Base-by-base conservation (phyloP, 2,329 filamentous ascomycete species). In the Teratosphaeriaceae sp. region DNA sequence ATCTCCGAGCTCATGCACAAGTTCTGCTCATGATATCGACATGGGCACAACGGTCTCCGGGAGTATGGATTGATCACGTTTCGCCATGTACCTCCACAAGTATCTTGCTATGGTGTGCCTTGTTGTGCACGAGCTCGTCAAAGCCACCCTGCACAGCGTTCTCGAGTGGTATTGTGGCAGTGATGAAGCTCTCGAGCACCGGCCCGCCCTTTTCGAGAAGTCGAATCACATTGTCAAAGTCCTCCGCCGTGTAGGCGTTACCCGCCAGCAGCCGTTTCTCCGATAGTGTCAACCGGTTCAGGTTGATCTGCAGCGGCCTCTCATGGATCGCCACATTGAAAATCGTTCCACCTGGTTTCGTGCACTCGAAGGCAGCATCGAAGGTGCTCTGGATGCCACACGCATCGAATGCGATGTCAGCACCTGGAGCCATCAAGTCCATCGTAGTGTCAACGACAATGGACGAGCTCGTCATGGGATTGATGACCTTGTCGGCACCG, bases 241-340 rank as follows among this genome's bases (percentile, higher is more conserved):
- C 78, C 5, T 63, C 60, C 53, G 66, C 64, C 58, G 69, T 67
- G 55, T 75, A 76, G 7, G 72, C 66, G 11, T 74, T 53, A 3
- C 70, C 67, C 16, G 72, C 72, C 5, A 69, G 64, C 50, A 75
- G 76, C 23, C 63, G 69, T 23, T 73, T 70, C 56, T 80, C 76
- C 6, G 67, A 66, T 39, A 73, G 72, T 3, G 77, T 67, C 22
- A 79, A 50, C 50, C 71, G 68, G 49, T 78, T 79, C 1, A 74
- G 70, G 22, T 73, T 64, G 39, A 81, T 71, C 0, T 68, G 66
- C 3, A 78, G 66, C 34, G 51, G 64, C 41, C 70, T 75, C 53
- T 80, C 77, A 76, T 77, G 82, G 2, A 83, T 75, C 0, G 79
- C 77, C 15, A 83, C 71, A 47, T 83, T 83, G 2, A 83, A 70